Conservation (phyloP, 2,329 filamentous ascomycete genomes). For the Colletotrichum cereale region DNA sequence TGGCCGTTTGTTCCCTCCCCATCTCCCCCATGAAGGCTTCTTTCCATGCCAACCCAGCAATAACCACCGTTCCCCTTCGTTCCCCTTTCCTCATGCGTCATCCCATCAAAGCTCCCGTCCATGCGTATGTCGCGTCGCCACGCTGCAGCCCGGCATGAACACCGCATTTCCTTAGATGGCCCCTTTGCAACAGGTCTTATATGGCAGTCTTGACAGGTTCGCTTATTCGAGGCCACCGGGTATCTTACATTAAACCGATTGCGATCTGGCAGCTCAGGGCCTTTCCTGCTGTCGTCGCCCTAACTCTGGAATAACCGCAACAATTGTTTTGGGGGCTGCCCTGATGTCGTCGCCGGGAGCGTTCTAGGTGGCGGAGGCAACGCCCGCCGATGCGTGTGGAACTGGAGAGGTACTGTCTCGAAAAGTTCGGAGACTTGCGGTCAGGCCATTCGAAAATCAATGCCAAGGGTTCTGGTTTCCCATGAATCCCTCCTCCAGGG, state of each 20-base stretch:
- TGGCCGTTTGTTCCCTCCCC: constrained; percentile 3
- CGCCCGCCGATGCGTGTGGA: not conserved
- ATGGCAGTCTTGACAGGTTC: constrained; percentile 15
- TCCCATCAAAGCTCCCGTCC: constrained; percentile 31
- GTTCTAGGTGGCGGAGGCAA: not conserved
- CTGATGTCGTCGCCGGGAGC: not conserved
- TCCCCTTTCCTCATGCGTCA: constrained; percentile 21
- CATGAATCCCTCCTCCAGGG: constrained; percentile 92
- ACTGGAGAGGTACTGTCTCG: not conserved
- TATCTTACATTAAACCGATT: constrained; percentile 31
- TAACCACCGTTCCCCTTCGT: not conserved
- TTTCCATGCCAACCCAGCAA: constrained; percentile 9
- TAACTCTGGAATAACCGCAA: not conserved
- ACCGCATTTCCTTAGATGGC: constrained; percentile 11
- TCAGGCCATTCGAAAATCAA: constrained; percentile 58
- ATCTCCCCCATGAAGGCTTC: not conserved
- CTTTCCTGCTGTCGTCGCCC: not conserved
- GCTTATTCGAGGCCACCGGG: constrained; percentile 23
- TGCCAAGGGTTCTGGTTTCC: constrained; percentile 74
- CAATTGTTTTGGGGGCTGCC: not conserved
- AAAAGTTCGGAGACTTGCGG: not conserved
- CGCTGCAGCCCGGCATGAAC: not conserved
- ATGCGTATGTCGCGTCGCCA: constrained; percentile 9
- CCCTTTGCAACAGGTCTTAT: constrained; percentile 19
- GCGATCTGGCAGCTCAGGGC: constrained; percentile 4